Base-by-base conservation (phyloP, 208 protist genomes). In the Acanthamoeba royreba region DNA sequence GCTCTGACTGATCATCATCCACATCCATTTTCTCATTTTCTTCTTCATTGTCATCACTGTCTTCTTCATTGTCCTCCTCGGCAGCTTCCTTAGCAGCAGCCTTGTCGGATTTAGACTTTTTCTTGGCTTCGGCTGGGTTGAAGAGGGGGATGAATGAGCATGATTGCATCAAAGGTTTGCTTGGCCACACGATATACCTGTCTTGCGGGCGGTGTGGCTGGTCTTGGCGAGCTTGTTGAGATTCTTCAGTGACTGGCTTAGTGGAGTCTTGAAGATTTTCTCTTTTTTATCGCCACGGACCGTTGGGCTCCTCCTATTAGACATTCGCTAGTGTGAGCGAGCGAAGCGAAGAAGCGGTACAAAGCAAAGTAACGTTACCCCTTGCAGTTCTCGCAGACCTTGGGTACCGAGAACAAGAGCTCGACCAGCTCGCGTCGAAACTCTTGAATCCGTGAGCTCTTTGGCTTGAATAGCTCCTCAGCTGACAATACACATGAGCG, bases 321-420 rank as follows among this genome's bases (percentile, higher is more conserved):
- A 5, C 72, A 33, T 22, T 15, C 22, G 5, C 13, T 11, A 87
- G 19, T 15, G 45, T 40, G n/a, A 5, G 79, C 49, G 72, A 83
- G 72, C 38, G 28, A 25, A 28, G 42, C 8, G 17, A 4, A 28
- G 28, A 8, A 7, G 31, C 2, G 77, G 28, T 15, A 25, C 8
- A 47, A 33, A 35, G 46, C 42, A 81, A 33, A 35, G 40, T 17
- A 58, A 58, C 43, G 63, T n/a, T 52, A 83, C 72, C 35, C 72
- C 42, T 83, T 83, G 72, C 72, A 83, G 72, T 83, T 83, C 72
- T 83, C 72, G 72, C 72, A 83, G 72, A 52, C 35, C 40, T 46
- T 52, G 35, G 72, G 72, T 1, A 52, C 72, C 25, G 1, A 38
- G 72, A 40, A 40, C 25, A 83, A 19, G 22, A 83, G 72, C 25